Evolutionary conservation across 2,329 filamentous ascomycete species (phyloP).

Genomic region (Madurella fahalii): DNA sequence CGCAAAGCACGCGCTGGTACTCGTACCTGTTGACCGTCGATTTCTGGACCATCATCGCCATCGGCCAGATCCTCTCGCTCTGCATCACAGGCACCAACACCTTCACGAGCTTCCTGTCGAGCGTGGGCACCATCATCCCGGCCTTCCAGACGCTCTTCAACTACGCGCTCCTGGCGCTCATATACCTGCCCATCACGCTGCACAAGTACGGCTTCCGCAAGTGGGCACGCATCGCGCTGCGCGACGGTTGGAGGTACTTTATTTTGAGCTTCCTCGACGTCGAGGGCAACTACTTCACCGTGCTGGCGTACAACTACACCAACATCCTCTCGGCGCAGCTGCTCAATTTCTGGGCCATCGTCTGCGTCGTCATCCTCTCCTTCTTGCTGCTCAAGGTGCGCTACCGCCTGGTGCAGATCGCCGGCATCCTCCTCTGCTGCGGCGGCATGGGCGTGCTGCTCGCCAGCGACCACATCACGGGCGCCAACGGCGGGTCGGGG

Average conservation of each 20-base stretch:
- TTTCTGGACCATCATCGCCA: constrained; percentile 77
- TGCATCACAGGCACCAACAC: constrained; percentile 94
- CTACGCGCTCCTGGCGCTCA: constrained; percentile 75
- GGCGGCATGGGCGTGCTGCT: constrained; percentile 86
- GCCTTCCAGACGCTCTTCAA: constrained; percentile 96
- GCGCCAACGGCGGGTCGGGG: constrained; percentile 63
- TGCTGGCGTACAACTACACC: constrained; percentile 88
- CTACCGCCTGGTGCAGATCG: constrained; percentile 81
- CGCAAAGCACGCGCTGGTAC: constrained; percentile 55
- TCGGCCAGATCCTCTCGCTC: constrained; percentile 82
- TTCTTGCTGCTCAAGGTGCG: constrained; percentile 80
- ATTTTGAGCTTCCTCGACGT: constrained; percentile 92
- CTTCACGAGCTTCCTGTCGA: constrained; percentile 70
- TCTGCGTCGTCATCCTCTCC: constrained; percentile 81
- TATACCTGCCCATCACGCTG: constrained; percentile 78
- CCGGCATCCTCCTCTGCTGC: constrained; percentile 84
- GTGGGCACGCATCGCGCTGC: constrained; percentile 59
- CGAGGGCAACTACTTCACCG: constrained; percentile 96
- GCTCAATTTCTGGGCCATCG: constrained; percentile 98
- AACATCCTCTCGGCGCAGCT: constrained; percentile 90
- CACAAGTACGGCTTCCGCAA: constrained; percentile 72
- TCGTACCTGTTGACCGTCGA: constrained; percentile 78
- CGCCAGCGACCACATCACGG: constrained; percentile 79
- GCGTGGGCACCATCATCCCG: constrained; percentile 70
- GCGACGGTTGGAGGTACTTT: constrained; percentile 88